phyloP scores from a whole-genome alignment of 192 early-diverging fungal species.

The Entrophospora sp. region DNA sequence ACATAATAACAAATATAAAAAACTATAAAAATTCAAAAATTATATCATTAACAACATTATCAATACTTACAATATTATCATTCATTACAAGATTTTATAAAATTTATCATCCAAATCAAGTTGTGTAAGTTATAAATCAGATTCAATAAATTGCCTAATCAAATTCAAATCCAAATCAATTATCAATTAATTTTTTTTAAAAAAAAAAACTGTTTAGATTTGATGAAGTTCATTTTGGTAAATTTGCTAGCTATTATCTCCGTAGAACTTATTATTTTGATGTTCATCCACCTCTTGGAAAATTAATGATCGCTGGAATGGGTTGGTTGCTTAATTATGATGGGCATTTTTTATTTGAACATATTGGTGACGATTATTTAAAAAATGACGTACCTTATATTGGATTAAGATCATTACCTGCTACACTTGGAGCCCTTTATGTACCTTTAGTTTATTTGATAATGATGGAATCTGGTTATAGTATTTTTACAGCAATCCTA shows the following conservation, averaged over 20 bases:
- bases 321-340: constrained; percentile 88
- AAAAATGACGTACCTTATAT: constrained; percentile 85
- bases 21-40: too few relatives aligned
- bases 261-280: constrained; percentile 89
- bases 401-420: constrained; percentile 69
- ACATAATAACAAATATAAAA: too few relatives aligned
- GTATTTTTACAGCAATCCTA: constrained; percentile 59
- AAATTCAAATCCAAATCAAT: too few relatives aligned
- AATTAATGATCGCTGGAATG: constrained; percentile 76
- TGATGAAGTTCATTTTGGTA: constrained; percentile 99
- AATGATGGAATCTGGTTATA: constrained; percentile 81
- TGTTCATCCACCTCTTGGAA: constrained; percentile 94
- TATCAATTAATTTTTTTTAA: not conserved
- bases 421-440: constrained; percentile 66
- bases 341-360: constrained; percentile 90
- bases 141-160: too few relatives aligned
- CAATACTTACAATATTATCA: constrained; percentile 37
- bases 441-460: constrained; percentile 76
- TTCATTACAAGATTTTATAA: constrained; percentile 59
- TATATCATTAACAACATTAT: too few relatives aligned
- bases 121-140: constrained; percentile 54
- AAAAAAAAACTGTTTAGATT: constrained; percentile 45
- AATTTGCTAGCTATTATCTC: constrained; percentile 95
- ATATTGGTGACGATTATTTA: constrained; percentile 88
- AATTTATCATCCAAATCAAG: constrained; percentile 61